Evolutionary conservation across 2,329 filamentous ascomycete species (phyloP).

Genomic region (Aspergillus sp.): DNA sequence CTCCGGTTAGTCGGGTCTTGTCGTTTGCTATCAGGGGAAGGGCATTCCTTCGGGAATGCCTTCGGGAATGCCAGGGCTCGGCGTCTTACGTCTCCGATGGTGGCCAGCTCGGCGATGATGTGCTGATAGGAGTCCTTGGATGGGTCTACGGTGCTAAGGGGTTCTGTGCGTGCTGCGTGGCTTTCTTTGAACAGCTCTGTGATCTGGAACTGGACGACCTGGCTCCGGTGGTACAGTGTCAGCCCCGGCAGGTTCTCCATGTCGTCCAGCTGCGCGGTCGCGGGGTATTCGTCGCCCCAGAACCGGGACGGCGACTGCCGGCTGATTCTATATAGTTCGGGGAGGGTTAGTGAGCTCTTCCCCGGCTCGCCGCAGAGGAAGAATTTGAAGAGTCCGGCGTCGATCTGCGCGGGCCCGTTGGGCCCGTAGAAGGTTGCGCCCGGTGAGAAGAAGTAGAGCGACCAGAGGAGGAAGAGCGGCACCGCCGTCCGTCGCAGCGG

Average conservation of each 20-base stretch:
- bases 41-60: neutral
- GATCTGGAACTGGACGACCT: conserved; percentile 26
- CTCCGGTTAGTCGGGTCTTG: neutral
- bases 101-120: conserved; percentile 19
- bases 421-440: conserved; percentile 21
- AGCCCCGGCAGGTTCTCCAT: conserved; percentile 24
- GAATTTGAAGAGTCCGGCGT: conserved; percentile 22
- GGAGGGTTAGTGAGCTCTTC: conserved; percentile 11
- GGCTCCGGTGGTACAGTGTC: conserved; percentile 23
- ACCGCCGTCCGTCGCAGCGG: conserved; percentile 20
- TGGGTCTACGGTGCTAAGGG: neutral
- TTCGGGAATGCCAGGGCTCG: too few species aligned
- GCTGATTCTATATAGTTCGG: conserved; percentile 25
- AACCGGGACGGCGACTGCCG: conserved; percentile 26
- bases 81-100: conserved; percentile 18
- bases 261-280: conserved; percentile 25
- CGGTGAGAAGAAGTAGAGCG: conserved; percentile 26
- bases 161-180: neutral
- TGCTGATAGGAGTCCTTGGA: conserved; percentile 13
- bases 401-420: conserved; percentile 9
- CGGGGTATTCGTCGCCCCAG: conserved; percentile 25
- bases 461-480: conserved; percentile 28
- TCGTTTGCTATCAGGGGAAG: neutral
- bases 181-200: conserved; percentile 20
- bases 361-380: conserved; percentile 18